These are phyloP conservation scores for Prunus mume DNA, from an alignment of 306 rosid genomes.

Conservation along the genomic window DNA sequence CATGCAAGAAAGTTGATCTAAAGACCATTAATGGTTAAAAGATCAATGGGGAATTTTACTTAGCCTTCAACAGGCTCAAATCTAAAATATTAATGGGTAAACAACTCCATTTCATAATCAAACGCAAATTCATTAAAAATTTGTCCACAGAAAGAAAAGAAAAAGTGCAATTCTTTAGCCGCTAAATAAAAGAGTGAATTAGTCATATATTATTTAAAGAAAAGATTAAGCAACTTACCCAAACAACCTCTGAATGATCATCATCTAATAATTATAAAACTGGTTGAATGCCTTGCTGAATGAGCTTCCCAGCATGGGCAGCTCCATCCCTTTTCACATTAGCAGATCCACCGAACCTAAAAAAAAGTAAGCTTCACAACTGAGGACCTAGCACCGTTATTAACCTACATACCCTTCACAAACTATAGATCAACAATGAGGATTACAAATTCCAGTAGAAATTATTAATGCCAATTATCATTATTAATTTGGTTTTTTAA, in stretches of 20 bases:
- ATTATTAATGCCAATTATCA: neutral
- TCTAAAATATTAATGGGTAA: no score
- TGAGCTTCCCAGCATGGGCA: constrained; percentile 56
- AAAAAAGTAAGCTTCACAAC: neutral
- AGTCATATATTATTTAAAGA: no score
- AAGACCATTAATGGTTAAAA: no score
- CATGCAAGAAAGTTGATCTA: no score
- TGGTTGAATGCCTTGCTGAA: constrained; percentile 79
- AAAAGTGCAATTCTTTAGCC: neutral
- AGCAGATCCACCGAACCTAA: constrained; percentile 66
- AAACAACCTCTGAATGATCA: constrained; percentile 59
- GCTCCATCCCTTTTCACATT: constrained; percentile 67
- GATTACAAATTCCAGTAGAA: neutral
- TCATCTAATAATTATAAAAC: constrained; percentile 65
- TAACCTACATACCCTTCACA: neutral
- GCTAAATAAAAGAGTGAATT: neutral
- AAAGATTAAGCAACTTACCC: constrained; percentile 46
- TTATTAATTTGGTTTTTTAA: no score
- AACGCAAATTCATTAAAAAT: neutral
- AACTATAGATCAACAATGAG: neutral
- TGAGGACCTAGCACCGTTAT: neutral
- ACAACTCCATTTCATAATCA: neutral
- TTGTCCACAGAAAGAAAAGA: neutral
- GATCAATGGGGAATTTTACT: no score
- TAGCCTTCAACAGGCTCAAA: no score